These are phyloP conservation scores for Fistulinella prunicolor DNA, from an alignment of 768 basidiomycete species.

Conservation along the genomic window DNA sequence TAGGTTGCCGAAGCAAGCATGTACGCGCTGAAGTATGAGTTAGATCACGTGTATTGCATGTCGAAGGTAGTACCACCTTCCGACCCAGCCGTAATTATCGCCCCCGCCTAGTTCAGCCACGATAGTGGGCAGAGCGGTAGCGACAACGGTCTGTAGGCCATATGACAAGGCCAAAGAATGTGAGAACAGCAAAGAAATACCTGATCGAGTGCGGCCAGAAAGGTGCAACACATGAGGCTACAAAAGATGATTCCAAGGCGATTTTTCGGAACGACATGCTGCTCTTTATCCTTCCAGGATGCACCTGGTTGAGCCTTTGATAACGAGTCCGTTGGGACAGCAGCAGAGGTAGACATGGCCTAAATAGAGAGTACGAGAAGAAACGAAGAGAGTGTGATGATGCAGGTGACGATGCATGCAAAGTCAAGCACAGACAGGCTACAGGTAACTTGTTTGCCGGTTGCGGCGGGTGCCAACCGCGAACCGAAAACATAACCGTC, in stretches of 20 bases:
- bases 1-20: not conserved
- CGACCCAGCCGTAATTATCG: not conserved
- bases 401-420: no score
- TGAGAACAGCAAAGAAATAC: not conserved
- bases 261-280: not conserved
- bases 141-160: not conserved
- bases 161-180: not conserved
- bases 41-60: not conserved
- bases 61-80: not conserved
- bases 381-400: no score
- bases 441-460: no score
- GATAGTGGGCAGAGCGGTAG: not conserved
- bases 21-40: no score
- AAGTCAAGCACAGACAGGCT: no score
- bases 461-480: no score
- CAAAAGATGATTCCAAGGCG: not conserved
- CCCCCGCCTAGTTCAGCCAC: not conserved
- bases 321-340: no score
- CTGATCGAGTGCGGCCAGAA: not conserved
- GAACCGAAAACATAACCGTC: no score
- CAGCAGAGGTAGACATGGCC: no score
- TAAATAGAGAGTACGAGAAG: no score
- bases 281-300: no score
- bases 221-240: not conserved
- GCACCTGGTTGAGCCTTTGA: no score